Evolutionary conservation across 2,329 filamentous ascomycete genomes (phyloP), one percentile per base, ranked within the genome.

Genomic region (Fusarium staphyleae): DNA sequence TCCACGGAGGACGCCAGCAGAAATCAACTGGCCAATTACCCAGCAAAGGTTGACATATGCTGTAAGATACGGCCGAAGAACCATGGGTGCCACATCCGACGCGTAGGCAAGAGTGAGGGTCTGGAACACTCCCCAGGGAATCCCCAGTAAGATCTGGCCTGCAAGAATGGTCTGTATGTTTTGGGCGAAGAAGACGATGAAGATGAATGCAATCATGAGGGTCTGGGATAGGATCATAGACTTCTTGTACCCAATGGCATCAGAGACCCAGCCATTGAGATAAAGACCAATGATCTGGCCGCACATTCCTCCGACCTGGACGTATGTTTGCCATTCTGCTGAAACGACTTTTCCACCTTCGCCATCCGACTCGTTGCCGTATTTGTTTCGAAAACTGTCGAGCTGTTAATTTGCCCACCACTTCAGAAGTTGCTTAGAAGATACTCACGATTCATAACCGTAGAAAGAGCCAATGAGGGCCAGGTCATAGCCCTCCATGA

Each of bases 11-110:
- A 80, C 73, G 1, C 74, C 77, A 0, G 75, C 72, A 0, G 73
- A 72, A 19, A 79, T 70, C 28, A 81, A 57, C 53, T 81, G 78
- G 3, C 79, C 79, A 4, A 80, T 73, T 11, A 77, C 75, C 75
- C 78, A 81, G 64, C 78, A 81, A 36, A 81, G 69, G 50, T 81
- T 81, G 48, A 77, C 73, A 44, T 79, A 79, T 1, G 73, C 74
- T 2, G 77, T 80, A 9, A 82, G 70, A 52, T 81, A 81, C 4
- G 75, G 71, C n/a, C 80, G 73, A 2, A 82, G 52, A 3, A 66
- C 54, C 5, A 89, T 81, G 0, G 87, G 87, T 64, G 85, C 88
- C 37, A 89, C 86, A 66, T 89, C 86, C 33, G 83, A 82, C 7
- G 85, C 85, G 57, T 88, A 88, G 2, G 85, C 83, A 43, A 83